Evolutionary conservation across 306 rosid genomes (phyloP), one percentile per base, ranked within the genome.

Genomic region (Dryas octopetala): DNA sequence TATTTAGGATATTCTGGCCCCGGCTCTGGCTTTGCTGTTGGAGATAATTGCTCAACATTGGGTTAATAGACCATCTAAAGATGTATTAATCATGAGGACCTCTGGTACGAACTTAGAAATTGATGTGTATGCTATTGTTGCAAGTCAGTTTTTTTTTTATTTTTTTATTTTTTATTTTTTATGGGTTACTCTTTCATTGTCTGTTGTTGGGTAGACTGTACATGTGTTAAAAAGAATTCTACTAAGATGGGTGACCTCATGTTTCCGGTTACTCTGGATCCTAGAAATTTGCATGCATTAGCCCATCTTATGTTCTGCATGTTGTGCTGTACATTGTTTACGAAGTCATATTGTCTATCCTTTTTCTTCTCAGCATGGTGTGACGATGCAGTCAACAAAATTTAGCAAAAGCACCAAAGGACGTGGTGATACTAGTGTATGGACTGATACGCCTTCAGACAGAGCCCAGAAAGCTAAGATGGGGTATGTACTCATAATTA

Each of bases 401-500:
- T 95, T 91, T 76, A 91, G 96, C 77, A 83, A 71, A 75, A 78
- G 85, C 23, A 5, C 88, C 23, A 95, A 87, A 89, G 96, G 97
- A 14, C 93, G 96, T 47, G 98, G 98, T 9, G 97, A 95, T 76
- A 88, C 98, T 47, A 91, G 96, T 71, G 83, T 38, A 54, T 91
- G 98, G 98, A 91, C 98, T 1, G 98, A 95, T 77, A 89, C 97
- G 44, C 98, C 96, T 65, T 76, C 76, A 1, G 97, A 91, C 80
- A 86, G 90, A 88, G 93, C 97, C 70, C 96, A 90, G 77, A 95
- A 95, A 78, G 97, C 98, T 6, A 91, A 95, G 87, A 91, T 78
- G 87, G 83, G 89, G 98, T 91, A 78, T 65, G 84, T 74, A 79
- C 65, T 71, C 57, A 54, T 40, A 60, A 70, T 71, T 68, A 12